Evolutionary conservation across 2,329 filamentous ascomycete genomes (phyloP), one percentile per base, ranked within the genome.

Genomic region (Alternaria sp.): DNA sequence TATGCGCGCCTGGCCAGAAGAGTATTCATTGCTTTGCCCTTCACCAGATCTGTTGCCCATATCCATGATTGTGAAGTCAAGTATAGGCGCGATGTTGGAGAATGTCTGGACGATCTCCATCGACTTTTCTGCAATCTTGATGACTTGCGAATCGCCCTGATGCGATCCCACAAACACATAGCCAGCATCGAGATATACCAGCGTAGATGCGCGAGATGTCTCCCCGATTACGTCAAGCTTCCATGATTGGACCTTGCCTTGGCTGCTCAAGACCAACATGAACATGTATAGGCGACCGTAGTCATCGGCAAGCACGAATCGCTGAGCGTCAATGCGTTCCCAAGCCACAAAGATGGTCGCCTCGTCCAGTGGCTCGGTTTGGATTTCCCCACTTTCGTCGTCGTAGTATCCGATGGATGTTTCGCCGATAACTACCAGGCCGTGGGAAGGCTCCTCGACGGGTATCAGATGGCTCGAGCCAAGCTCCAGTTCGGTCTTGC

Each of bases 21-120:
- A 97, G 75, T 97, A 99, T 66, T 96, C 92, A 73, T 96, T 96
- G 4, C 90, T 91, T 18, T 93, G 90, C 9, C 86, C 88, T 67
- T 96, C 91, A 21, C 90, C 90, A 63, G 92, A 90, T 60, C 93
- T 87, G 71, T 93, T 94, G 0, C 94, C 95, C 86, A 98, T 92
- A 74, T 98, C 96, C 93, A 98, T 97, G 15, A 99, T 89, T 1
- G 92, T 90, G 71, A 99, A 97, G 77, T 99, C 96, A 43, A 98
- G 82, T 45, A 99, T 92, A 0, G 96, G 96, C 0, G 92, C 94
- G 71, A 98, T 93, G 75, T 97, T 99, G 4, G 88, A 83, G 60
- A 96, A 85, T 0, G 88, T 91, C 75, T 97, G 93, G 10, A 96
- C 79, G 5, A 94, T 80, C 51, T 90, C 84, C 63, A 94, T 84